A percentile compares a stretch with the other conserved stretches of the same genome.
Evolutionary conservation across 2,329 filamentous ascomycete genomes (phyloP).

Genomic region (Stagonosporopsis cucurbitacearum): DNA sequence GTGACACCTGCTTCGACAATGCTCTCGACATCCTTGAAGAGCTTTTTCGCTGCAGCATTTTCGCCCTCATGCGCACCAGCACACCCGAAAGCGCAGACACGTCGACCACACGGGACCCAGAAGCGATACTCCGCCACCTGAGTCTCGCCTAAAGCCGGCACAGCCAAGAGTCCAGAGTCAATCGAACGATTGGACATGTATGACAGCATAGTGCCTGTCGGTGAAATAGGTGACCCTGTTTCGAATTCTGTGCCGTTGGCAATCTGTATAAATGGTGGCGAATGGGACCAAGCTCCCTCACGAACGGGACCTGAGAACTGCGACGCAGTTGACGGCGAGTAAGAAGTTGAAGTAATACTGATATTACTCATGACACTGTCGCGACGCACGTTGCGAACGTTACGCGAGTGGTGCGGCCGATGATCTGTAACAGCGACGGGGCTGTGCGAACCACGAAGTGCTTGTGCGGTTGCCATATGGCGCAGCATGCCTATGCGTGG

Average conservation of each 20-base stretch:
- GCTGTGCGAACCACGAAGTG: neutral
- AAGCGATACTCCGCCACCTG: constrained; percentile 48
- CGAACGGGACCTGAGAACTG: neutral
- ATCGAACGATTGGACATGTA: constrained; percentile 41
- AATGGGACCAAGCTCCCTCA: neutral
- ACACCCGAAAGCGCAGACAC: constrained; percentile 43
- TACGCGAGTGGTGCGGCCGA: neutral
- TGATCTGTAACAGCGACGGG: neutral
- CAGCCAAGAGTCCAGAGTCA: constrained; percentile 38
- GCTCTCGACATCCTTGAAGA: constrained; percentile 37
- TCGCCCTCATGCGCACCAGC: constrained; percentile 37
- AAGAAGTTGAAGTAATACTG: neutral
- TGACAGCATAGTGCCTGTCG: constrained; percentile 36
- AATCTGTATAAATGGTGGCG: constrained; percentile 30
- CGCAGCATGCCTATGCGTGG: constrained; percentile 40
- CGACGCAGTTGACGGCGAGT: constrained; percentile 1
- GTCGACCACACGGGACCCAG: constrained; percentile 44
- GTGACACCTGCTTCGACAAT: neutral
- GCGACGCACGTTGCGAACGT: neutral
- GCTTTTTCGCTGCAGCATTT: constrained; percentile 35
- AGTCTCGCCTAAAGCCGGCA: constrained; percentile 37
- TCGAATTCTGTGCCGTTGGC: constrained; percentile 39
- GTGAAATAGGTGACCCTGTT: constrained; percentile 33
- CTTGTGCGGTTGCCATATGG: constrained; percentile 18
- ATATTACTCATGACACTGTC: neutral